These are phyloP conservation scores for sorghum (Sorghum bicolor) DNA, from an alignment of 176 grass and related monocot species.

Conservation along the genomic window Sorghum_bicolor_NCBIv3 NC_012872.2:9821501-9822000, in stretches of 20 bases:
- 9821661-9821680: slow-evolving; percentile 93
- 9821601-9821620: slow-evolving; percentile 95
- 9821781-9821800: slow-evolving; percentile 45
- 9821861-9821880: slow-evolving; percentile 67
- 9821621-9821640: slow-evolving; percentile 82
- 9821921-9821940: slow-evolving; percentile 34
- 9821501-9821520: slow-evolving; percentile 99
- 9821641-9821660: slow-evolving; percentile 66
- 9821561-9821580: slow-evolving; percentile 21
- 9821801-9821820: slow-evolving; percentile 51
- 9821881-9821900: slow-evolving; percentile 61
- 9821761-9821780: slow-evolving; percentile 63
- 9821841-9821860: slow-evolving; percentile 45
- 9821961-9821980: slow-evolving; percentile 29
- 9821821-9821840: slow-evolving; percentile 72
- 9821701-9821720: slow-evolving; percentile 78
- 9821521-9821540: slow-evolving; percentile 90
- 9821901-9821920: slow-evolving; percentile 65
- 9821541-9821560: slow-evolving; percentile 21
- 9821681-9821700: slow-evolving; percentile 71
- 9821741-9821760: slow-evolving; percentile 59
- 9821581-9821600: slow-evolving; percentile 15
- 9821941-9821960: slow-evolving; percentile 25
- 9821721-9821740: slow-evolving; percentile 68
- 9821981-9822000: slow-evolving; percentile 10